Base-by-base conservation (phyloP, 2,329 filamentous ascomycete genomes). In the Dactylellina drechsleri region DNA sequence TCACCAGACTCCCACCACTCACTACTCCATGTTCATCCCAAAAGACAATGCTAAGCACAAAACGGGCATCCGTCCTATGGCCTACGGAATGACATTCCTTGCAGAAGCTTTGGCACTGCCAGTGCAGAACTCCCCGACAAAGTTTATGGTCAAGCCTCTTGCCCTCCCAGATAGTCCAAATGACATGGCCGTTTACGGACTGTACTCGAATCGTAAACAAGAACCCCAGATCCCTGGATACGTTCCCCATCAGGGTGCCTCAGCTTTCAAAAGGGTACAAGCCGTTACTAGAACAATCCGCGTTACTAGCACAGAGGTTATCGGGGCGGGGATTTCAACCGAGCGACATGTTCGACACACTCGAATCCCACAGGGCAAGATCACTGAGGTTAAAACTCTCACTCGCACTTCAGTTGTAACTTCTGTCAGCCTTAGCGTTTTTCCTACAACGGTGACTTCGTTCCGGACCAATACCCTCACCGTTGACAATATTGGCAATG, bases 1-100 rank as follows among this genome's bases (percentile, higher is more conserved):
- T 2, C 82, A 83, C 68, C 62, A 62, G 5, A 53, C 64, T 6
- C 64, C 57, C 16, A 68, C 43, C 10, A 75, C 64, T 3, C 18
- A 58, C n/a, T 75, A 75, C 20, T 54, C 71, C 2, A 58, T 68
- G 59, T 65, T 75, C 20, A 53, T 75, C 28, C 71, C 71, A 0
- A 64, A 20, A 13, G 20, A 41, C 5, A 41, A n/a, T 12, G 20
- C 20, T 15, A 28, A 16, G 15, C 20, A 58, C 8, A 4, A 8
- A 26, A 36, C 53, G 2, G 71, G 71, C 20, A 31, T 75, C 15
- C 43, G 71, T 1, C 71, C 71, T 8, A 64, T 68, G 16, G 59
- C 52, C 0, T 75, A 65, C 16, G 71, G 71, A 1, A 66, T 75
- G 58, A 57, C 47, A 8, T 75, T 75, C 45, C 64, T 75, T 16